Conservation (phyloP, 495 filamentous ascomycete genomes). For the Talaromyces trachyspermus region DNA sequence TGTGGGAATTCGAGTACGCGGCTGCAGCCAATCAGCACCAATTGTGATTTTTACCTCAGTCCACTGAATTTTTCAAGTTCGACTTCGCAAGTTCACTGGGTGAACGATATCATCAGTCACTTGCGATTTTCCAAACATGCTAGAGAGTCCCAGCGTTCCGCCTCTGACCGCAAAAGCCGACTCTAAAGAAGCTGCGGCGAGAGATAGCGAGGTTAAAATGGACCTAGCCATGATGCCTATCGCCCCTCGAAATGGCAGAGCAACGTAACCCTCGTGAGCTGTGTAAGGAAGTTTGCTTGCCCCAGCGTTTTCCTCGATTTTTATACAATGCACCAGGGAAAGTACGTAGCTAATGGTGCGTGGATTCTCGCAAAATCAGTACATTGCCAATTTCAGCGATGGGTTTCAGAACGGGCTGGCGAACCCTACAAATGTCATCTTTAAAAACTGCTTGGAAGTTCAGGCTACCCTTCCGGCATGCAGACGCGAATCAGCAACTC, state of each 20-base stretch:
- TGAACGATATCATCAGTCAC: no score
- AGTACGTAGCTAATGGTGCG: not conserved
- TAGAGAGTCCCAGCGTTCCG: no score
- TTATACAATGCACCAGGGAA: no score
- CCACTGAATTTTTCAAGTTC: no score
- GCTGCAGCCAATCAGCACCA: no score
- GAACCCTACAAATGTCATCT: slow-evolving; percentile 33
- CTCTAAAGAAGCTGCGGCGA: not conserved
- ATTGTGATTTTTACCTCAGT: no score
- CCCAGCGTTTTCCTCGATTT: not conserved
- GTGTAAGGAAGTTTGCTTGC: no score
- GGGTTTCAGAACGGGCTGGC: slow-evolving; percentile 28
- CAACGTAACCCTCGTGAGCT: slow-evolving; percentile 21
- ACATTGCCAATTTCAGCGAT: slow-evolving; percentile 33
- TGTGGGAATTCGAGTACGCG: no score
- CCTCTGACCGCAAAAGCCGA: not conserved
- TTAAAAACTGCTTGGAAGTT: slow-evolving; percentile 23
- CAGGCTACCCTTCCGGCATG: slow-evolving; percentile 25
- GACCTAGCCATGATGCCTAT: not conserved
- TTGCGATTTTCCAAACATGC: no score
- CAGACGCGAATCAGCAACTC: slow-evolving; percentile 30
- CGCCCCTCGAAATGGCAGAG: slow-evolving; percentile 19
- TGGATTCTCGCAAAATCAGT: no score
- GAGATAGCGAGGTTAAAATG: not conserved
- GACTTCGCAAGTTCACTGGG: no score